Evolutionary conservation across 345 rosid species (phyloP), one percentile per base, ranked within the genome.

Genomic region (Mangifera indica): DNA sequence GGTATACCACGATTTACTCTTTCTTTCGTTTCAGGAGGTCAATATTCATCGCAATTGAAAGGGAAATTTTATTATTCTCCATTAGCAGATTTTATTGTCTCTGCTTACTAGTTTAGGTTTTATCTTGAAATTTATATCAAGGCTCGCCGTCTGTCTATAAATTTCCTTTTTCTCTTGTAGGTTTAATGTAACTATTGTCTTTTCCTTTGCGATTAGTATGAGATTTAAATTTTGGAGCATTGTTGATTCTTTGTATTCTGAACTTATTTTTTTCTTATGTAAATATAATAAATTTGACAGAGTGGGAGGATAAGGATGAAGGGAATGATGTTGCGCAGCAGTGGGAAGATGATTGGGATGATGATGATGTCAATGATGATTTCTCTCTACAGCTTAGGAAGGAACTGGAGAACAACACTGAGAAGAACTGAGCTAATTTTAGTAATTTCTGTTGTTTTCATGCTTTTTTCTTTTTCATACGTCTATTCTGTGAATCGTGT

Each of bases 271-370:
- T 26, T 40, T 34, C 24, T 72, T 37, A 63, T 51, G 42, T 70
- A 49, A 37, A 22, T 26, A 7, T 67, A 9, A 72, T 44, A 10
- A n/a, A 26, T 46, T 49, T 18, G 73, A 69, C 83, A 91, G 97
- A 87, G 70, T 89, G 93, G 97, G 83, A 83, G 48, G 96, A 78
- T 54, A 87, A 86, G 79, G 95, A 88, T 75, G 97, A 89, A 79
- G 89, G 76, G n/a, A 86, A 86, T 22, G 95, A 93, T 26, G 84
- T 83, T 66, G 78, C 85, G 3, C 98, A 88, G 78, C 98, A 93
- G 74, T 93, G 98, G 97, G 96, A 91, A 78, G 98, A 93, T 49
- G 98, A 93, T 42, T 93, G 97, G 97, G 97, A 93, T 79, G 98
- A 93, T 73, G 96, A 93, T 65, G 97, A 93, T 78, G 96, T 91